Percentiles rank a stretch among this genome's conserved stretches.
Evolutionary conservation across 176 grass and related monocot species (phyloP).

Genomic region (Oryza coarctata): DNA sequence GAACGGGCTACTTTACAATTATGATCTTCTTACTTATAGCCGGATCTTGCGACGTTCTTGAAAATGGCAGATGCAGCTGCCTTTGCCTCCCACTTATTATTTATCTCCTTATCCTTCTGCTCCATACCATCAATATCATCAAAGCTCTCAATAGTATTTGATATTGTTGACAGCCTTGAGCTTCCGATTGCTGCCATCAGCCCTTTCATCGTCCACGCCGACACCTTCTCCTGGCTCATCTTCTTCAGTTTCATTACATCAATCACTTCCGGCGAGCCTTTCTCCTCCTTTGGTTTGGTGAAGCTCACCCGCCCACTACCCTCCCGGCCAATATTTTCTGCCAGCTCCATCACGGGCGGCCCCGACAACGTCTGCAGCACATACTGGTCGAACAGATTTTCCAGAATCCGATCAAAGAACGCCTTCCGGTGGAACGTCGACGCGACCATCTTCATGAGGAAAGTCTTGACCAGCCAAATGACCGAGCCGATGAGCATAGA

Average conservation of each 20-base stretch:
- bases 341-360: conserved; percentile 74
- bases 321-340: conserved; percentile 65
- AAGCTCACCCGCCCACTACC: conserved; percentile 64
- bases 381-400: conserved; percentile 89
- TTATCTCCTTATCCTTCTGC: conserved; percentile 85
- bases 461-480: conserved; percentile 77
- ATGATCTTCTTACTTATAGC: conserved; percentile 51
- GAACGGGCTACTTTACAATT: neutral
- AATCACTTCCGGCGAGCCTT: conserved; percentile 50
- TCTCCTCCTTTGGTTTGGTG: conserved; percentile 54
- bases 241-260: conserved; percentile 69
- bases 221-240: conserved; percentile 88
- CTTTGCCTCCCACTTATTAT: conserved; percentile 79
- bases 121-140: conserved; percentile 57
- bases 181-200: conserved; percentile 68
- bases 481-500: conserved; percentile 60
- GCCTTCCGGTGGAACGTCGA: conserved; percentile 86
- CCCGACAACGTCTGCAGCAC: conserved; percentile 83
- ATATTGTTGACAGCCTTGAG: conserved; percentile 77
- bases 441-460: conserved; percentile 86
- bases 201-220: conserved; percentile 89
- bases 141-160: conserved; percentile 81
- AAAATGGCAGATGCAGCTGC: conserved; percentile 67
- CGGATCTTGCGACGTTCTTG: conserved; percentile 78
- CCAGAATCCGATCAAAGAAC: conserved; percentile 97